Conservation (phyloP, 257 asterid species). For the Solanum tarapatanum region DNA sequence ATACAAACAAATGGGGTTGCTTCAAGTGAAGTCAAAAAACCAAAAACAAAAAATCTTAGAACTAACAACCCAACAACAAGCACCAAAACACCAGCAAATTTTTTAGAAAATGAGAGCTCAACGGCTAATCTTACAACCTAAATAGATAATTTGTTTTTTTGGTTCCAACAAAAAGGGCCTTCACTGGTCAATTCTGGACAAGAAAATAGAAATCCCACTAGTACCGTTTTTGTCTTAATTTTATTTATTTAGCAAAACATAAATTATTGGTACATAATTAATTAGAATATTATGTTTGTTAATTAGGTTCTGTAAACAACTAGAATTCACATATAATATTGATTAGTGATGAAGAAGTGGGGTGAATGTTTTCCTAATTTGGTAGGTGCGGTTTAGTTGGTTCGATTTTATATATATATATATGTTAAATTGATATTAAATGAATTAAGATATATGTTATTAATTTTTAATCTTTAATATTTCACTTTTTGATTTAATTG, state of each 20-base stretch:
- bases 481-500: not conserved
- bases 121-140: conserved; percentile 27
- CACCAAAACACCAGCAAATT: conserved; percentile 31
- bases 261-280: not conserved
- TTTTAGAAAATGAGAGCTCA: conserved; percentile 49
- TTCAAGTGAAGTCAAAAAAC: conserved; percentile 48
- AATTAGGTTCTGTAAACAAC: not conserved
- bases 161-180: conserved; percentile 9
- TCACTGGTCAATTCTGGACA: conserved; percentile 30
- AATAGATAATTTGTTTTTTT: not conserved
- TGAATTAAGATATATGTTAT: too few species aligned
- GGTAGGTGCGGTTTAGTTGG: not conserved
- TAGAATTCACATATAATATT: not conserved
- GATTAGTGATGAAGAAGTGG: not conserved
- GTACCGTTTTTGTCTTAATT: not conserved
- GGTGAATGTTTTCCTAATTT: not conserved
- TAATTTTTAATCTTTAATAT: too few species aligned
- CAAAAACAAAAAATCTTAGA: conserved; percentile 1
- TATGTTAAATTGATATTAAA: too few species aligned
- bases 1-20: conserved; percentile 25
- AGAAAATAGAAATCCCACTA: conserved; percentile 7
- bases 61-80: conserved; percentile 58
- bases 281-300: not conserved
- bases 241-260: not conserved
- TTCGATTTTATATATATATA: too few species aligned